A percentile compares a stretch with the other conserved stretches of the same genome.
These are phyloP conservation scores for Exophiala oligosperma DNA, from an alignment of 2,329 filamentous ascomycete species.

Conservation along the genomic window DNA sequence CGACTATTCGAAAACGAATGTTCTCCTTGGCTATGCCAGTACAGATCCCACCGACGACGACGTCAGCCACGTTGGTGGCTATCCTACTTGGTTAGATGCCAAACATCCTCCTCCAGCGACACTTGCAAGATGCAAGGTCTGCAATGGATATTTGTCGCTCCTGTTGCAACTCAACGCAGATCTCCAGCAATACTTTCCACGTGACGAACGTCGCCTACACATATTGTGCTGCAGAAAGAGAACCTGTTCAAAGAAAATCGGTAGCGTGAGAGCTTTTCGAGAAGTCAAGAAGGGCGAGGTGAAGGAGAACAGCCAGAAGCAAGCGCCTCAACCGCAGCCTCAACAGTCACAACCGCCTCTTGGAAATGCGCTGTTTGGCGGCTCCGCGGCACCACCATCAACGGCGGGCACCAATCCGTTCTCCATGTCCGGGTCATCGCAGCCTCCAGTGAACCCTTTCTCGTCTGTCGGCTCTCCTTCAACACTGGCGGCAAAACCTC, in stretches of 20 bases:
- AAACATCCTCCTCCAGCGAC: constrained; percentile 69
- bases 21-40: constrained; percentile 85
- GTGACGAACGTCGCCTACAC: constrained; percentile 84
- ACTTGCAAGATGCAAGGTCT: constrained; percentile 82
- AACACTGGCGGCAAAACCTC: constrained; percentile 44
- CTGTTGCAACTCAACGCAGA: constrained; percentile 91
- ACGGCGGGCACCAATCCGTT: constrained; percentile 56
- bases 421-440: constrained; percentile 34
- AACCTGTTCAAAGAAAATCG: constrained; percentile 76
- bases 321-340: constrained; percentile 33
- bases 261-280: constrained; percentile 75
- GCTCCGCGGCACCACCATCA: constrained; percentile 39
- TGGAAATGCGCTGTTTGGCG: constrained; percentile 64
- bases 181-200: constrained; percentile 79
- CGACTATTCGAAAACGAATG: constrained; percentile 65
- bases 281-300: constrained; percentile 56
- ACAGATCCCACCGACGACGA: constrained; percentile 76
- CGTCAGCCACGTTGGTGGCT: constrained; percentile 84
- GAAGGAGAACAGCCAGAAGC: constrained; percentile 13
- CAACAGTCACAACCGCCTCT: constrained; percentile 39
- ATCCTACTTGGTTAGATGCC: constrained; percentile 81
- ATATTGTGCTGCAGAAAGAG: constrained; percentile 79
- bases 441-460: constrained; percentile 59
- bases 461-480: constrained; percentile 47
- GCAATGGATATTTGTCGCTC: constrained; percentile 78